Evolutionary conservation across 768 basidiomycete genomes (phyloP).

Genomic region (Hypholoma fasciculare): DNA sequence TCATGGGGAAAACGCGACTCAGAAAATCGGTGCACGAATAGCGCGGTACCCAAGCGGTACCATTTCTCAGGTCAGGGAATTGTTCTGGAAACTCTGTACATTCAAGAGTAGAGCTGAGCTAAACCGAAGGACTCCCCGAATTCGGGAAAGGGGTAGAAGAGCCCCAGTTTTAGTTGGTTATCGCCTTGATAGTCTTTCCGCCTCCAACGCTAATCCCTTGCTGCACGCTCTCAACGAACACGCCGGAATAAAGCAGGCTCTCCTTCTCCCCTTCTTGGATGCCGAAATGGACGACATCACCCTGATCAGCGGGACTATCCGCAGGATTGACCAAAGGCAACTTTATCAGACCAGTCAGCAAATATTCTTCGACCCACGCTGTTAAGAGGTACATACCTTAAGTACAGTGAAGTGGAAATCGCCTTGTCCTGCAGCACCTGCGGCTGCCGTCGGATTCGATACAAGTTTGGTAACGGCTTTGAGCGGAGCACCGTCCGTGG

Average conservation of each 20-base stretch:
- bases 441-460: conserved; percentile 38
- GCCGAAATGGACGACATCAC: conserved; percentile 58
- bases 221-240: conserved; percentile 49
- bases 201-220: conserved; percentile 37
- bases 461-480: conserved; percentile 40
- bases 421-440: conserved; percentile 49
- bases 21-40: too few species aligned
- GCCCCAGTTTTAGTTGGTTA: neutral
- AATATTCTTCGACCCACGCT: neutral
- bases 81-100: too few species aligned
- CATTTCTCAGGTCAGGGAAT: too few species aligned
- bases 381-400: conserved; percentile 37
- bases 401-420: conserved; percentile 64
- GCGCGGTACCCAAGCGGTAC: too few species aligned
- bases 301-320: conserved; percentile 45
- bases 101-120: too few species aligned
- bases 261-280: conserved; percentile 60
- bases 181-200: conserved; percentile 13
- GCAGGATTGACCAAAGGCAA: conserved; percentile 51
- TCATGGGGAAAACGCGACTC: too few species aligned
- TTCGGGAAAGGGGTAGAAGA: neutral
- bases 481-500: conserved; percentile 37
- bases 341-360: conserved; percentile 25
- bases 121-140: too few species aligned
- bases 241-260: conserved; percentile 55